Conservation (phyloP, 2,329 filamentous ascomycete species). For the Penicillium olsonii region DNA sequence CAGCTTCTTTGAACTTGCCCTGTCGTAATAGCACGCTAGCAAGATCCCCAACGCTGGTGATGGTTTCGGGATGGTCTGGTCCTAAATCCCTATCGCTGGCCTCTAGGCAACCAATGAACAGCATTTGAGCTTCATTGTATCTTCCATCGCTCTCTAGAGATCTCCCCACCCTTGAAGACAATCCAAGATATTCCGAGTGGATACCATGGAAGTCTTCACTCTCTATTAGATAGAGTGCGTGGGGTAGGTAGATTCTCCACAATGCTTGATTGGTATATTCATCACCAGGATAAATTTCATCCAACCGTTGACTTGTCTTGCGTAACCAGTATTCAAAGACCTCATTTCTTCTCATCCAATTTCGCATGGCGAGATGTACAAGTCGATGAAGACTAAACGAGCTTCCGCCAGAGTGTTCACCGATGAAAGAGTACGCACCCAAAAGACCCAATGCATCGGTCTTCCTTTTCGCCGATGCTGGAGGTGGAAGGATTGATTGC, state of each 20-base stretch:
- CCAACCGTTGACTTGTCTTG: conserved; percentile 8
- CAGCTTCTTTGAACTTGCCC: conserved; percentile 3
- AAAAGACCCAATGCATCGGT: conserved; percentile 17
- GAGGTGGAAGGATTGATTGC: conserved; percentile 11
- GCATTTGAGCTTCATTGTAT: neutral
- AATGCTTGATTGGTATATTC: conserved; percentile 8
- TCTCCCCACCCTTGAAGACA: too few species aligned
- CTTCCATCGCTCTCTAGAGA: neutral
- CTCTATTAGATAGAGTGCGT: conserved; percentile 1
- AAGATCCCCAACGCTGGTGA: neutral
- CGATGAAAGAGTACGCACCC: conserved; percentile 16
- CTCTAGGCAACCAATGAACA: neutral
- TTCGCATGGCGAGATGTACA: conserved; percentile 16
- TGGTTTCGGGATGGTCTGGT: conserved; percentile 4
- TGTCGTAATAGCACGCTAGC: neutral
- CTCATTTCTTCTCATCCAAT: too few species aligned
- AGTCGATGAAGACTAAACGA: conserved; percentile 16
- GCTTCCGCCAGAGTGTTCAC: neutral
- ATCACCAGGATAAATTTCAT: conserved; percentile 11
- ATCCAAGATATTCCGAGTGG: neutral
- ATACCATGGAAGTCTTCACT: neutral
- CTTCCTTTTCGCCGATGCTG: neutral
- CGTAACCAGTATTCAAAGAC: too few species aligned
- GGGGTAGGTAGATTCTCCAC: conserved; percentile 18
- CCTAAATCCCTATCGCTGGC: neutral